A percentile compares a stretch with the other conserved stretches of the same genome.
phyloP scores from a whole-genome alignment of 192 early-diverging fungal genomes.

The Gaertneriomyces sp. region DNA sequence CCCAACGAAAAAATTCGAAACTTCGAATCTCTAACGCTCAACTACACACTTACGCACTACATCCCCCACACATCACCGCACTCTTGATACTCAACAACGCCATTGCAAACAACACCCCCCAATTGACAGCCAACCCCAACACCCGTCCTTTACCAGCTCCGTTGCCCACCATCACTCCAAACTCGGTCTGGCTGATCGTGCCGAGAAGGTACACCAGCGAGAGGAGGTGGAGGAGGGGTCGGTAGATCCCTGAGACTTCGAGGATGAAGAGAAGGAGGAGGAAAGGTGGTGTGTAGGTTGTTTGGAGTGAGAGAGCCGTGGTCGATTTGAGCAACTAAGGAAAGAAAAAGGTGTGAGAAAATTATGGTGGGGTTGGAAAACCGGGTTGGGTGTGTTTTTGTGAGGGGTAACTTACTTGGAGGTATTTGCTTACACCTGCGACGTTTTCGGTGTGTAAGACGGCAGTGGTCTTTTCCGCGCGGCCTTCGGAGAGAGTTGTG shows the following conservation, averaged over 20 bases:
- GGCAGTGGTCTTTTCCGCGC: constrained; percentile 22
- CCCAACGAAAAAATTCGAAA: too few species aligned
- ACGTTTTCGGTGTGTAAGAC: constrained; percentile 20
- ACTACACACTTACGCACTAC: too few species aligned
- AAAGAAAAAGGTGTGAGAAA: too few species aligned
- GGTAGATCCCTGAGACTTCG: constrained; percentile 33
- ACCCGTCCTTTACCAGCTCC: constrained; percentile 6
- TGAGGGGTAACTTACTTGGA: background rate
- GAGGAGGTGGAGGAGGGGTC: constrained; percentile 33
- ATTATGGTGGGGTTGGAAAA: too few species aligned
- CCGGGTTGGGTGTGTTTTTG: too few species aligned
- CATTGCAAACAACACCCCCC: constrained; percentile 41
- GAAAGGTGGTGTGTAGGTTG: constrained; percentile 26
- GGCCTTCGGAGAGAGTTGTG: constrained; percentile 13
- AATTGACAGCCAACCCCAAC: constrained; percentile 14
- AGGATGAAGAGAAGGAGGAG: constrained; percentile 27
- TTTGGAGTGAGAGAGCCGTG: background rate
- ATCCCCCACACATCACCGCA: too few species aligned
- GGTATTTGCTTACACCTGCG: background rate
- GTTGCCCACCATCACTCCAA: background rate
- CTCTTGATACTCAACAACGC: constrained; percentile 34
- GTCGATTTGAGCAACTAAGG: too few species aligned
- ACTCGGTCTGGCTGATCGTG: constrained; percentile 27
- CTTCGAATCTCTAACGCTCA: too few species aligned
- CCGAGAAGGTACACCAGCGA: constrained; percentile 29